Conservation (phyloP, 345 rosid species). For the Boechera stricta region DNA sequence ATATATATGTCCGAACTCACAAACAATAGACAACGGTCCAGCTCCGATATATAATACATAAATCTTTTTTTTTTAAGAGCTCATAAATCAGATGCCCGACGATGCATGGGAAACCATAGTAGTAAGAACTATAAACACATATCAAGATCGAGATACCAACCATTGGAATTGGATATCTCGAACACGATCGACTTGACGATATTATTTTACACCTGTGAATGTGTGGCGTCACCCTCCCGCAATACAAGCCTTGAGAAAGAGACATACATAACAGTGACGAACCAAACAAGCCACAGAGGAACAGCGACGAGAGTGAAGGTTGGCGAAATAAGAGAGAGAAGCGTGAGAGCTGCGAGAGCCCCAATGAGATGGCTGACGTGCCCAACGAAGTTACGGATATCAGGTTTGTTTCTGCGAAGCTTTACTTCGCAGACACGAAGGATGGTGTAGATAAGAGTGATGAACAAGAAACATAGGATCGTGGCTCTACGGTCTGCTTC, state of each 20-base stretch:
- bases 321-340: slow-evolving; percentile 6
- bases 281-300: slow-evolving; percentile 27
- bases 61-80: background rate
- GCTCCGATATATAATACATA: background rate
- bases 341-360: slow-evolving; percentile 22
- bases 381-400: slow-evolving; percentile 2
- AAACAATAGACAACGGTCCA: background rate
- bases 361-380: slow-evolving; percentile 28
- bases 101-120: background rate
- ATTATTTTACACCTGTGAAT: background rate
- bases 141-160: background rate
- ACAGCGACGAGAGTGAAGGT: background rate
- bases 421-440: slow-evolving; percentile 15
- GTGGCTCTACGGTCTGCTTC: slow-evolving; percentile 5
- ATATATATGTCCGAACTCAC: background rate
- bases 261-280: slow-evolving; percentile 8
- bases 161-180: background rate
- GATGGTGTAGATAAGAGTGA: background rate
- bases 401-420: background rate
- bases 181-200: background rate
- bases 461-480: slow-evolving; percentile 8
- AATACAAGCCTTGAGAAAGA: background rate
- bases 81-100: background rate
- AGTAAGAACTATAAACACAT: background rate
- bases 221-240: background rate